Conservation (phyloP, 2,329 filamentous ascomycete species). For the Emergomyces orientalis region DNA sequence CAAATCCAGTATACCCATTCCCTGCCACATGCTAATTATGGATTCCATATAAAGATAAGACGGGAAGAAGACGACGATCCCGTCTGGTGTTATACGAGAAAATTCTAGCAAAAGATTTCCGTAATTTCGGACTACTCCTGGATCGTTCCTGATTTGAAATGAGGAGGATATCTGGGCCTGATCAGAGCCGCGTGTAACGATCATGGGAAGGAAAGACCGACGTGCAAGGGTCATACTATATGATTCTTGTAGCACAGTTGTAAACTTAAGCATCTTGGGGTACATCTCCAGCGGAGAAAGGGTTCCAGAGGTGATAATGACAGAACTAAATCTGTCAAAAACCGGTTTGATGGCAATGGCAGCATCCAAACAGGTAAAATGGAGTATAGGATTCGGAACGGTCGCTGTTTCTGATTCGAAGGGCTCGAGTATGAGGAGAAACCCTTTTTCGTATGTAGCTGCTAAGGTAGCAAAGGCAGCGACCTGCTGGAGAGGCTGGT, state of each 20-base stretch:
- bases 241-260: constrained; percentile 87
- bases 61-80: constrained; percentile 98
- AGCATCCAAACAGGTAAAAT: constrained; percentile 93
- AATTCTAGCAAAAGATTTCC: constrained; percentile 90
- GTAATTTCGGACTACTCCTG: constrained; percentile 93
- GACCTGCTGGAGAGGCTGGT: constrained; percentile 91
- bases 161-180: constrained; percentile 87
- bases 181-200: constrained; percentile 89
- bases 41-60: constrained; percentile 99
- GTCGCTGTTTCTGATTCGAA: constrained; percentile 93
- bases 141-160: constrained; percentile 92
- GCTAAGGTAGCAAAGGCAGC: constrained; percentile 94
- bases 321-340: constrained; percentile 93
- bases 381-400: constrained; percentile 91
- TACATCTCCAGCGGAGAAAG: constrained; percentile 98
- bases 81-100: constrained; percentile 89
- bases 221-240: constrained; percentile 94
- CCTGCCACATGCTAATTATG: constrained; percentile 98
- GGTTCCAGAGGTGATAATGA: constrained; percentile 96
- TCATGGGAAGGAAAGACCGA: constrained; percentile 94
- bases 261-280: constrained; percentile 94
- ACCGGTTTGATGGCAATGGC: constrained; percentile 97
- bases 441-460: constrained; percentile 93
- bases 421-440: constrained; percentile 90
- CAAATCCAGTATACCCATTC: constrained; percentile 93